phyloP scores from a whole-genome alignment of 164 flowering plant species.

The Stephania yunnanensis region DNA sequence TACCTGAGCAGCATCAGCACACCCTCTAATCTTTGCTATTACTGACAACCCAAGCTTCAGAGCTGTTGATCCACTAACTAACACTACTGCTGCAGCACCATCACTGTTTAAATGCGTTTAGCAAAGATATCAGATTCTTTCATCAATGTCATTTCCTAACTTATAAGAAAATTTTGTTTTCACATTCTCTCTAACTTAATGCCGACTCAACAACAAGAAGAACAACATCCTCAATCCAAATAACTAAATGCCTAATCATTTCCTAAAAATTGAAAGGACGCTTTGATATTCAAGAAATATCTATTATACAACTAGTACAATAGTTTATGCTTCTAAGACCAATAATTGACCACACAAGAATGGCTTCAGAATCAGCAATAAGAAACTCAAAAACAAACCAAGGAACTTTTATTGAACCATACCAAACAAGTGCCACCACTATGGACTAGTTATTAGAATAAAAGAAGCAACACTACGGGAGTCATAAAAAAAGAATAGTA shows the following conservation, averaged over 20 bases:
- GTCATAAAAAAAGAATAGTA: too few species aligned
- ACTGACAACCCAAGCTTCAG: conserved; percentile 65
- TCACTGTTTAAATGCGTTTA: conserved; percentile 40
- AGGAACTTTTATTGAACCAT: neutral
- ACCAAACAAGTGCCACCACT: neutral
- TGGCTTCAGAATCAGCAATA: neutral
- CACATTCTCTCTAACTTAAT: too few species aligned
- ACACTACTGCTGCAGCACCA: conserved; percentile 91
- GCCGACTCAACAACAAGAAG: too few species aligned
- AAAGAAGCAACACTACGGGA: neutral
- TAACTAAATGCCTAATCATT: neutral
- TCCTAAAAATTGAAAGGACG: neutral
- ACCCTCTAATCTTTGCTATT: conserved; percentile 70
- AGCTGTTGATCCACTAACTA: conserved; percentile 84
- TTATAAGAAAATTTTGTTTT: neutral
- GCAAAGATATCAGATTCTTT: neutral
- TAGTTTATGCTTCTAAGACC: neutral
- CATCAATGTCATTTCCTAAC: neutral
- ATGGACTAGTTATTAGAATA: neutral
- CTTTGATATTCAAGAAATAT: too few species aligned
- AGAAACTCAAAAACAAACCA: neutral
- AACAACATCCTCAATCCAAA: neutral
- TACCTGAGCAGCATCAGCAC: conserved; percentile 98
- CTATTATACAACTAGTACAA: neutral
- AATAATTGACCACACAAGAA: neutral